phyloP scores from a whole-genome alignment of 148 eudicot species.

The Rhododendron mucronatum region DNA sequence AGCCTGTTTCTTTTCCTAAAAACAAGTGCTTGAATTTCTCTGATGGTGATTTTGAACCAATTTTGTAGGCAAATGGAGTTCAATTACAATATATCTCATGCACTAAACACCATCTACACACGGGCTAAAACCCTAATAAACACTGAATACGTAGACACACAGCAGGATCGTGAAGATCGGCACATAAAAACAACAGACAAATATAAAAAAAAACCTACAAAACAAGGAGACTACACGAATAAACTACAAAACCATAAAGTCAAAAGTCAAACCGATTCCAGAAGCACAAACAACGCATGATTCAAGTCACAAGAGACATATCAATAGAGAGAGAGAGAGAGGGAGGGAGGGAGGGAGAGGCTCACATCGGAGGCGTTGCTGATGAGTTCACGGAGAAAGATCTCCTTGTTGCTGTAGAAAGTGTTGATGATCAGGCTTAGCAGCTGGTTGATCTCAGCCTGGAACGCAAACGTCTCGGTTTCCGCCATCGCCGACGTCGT shows the following conservation, averaged over 20 bases:
- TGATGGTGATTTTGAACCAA: too few species aligned
- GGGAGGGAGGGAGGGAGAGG: background rate
- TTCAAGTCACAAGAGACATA: background rate
- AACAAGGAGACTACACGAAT: too few species aligned
- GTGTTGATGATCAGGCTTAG: constrained; percentile 70
- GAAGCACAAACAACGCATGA: background rate
- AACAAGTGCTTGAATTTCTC: too few species aligned
- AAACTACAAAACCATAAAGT: background rate
- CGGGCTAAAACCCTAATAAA: background rate
- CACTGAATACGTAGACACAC: background rate
- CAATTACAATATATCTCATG: background rate
- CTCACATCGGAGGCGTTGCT: constrained; percentile 69
- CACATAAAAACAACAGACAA: background rate
- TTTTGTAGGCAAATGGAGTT: too few species aligned
- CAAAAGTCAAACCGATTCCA: background rate
- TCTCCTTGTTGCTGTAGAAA: constrained; percentile 72
- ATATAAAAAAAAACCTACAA: background rate
- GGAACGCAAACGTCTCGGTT: constrained; percentile 68
- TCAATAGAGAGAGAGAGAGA: background rate
- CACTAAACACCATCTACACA: background rate
- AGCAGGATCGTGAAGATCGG: background rate
- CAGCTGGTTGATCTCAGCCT: constrained; percentile 73
- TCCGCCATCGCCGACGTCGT: constrained; percentile 36
- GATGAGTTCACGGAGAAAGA: constrained; percentile 71
- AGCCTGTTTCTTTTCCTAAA: too few species aligned